A percentile compares a stretch with the other conserved stretches of the same genome.
Evolutionary conservation across 23 red algal genomes (phyloP).

Genomic region (Rhodosorus marinus): DNA sequence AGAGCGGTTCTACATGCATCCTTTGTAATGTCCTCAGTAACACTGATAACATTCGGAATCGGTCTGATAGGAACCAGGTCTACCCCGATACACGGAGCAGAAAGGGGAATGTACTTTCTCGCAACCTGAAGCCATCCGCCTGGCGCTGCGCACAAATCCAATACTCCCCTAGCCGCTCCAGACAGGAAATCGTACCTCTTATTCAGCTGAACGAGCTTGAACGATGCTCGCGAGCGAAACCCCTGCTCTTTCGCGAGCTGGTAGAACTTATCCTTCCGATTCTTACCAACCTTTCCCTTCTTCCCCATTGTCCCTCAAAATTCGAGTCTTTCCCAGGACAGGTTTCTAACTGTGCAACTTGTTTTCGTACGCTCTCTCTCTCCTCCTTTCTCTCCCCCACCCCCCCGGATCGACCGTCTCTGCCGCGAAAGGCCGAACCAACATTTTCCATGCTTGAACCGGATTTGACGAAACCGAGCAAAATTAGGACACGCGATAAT

Average conservation of each 20-base stretch:
- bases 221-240: conserved; percentile 85
- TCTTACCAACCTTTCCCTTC: conserved; percentile 59
- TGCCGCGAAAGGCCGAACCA: too few species aligned
- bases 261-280: conserved; percentile 90
- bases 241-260: conserved; percentile 96
- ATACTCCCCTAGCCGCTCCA: conserved; percentile 34
- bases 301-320: conserved; percentile 56
- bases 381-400: too few species aligned
- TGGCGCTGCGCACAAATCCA: conserved; percentile 94
- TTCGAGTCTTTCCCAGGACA: too few species aligned
- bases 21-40: conserved; percentile 71
- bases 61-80: conserved; percentile 79
- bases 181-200: conserved; percentile 71
- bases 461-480: too few species aligned
- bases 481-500: too few species aligned
- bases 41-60: conserved; percentile 15
- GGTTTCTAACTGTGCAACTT: too few species aligned
- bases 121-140: conserved; percentile 95
- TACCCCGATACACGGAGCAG: conserved; percentile 67
- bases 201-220: conserved; percentile 95
- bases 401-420: too few species aligned
- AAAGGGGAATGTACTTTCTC: conserved; percentile 58
- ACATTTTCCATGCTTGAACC: too few species aligned
- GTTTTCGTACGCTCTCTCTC: too few species aligned
- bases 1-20: conserved; percentile 31